These are phyloP conservation scores for Artemisia annua DNA, from an alignment of 129 eudicot genomes.

Conservation along the genomic window DNA sequence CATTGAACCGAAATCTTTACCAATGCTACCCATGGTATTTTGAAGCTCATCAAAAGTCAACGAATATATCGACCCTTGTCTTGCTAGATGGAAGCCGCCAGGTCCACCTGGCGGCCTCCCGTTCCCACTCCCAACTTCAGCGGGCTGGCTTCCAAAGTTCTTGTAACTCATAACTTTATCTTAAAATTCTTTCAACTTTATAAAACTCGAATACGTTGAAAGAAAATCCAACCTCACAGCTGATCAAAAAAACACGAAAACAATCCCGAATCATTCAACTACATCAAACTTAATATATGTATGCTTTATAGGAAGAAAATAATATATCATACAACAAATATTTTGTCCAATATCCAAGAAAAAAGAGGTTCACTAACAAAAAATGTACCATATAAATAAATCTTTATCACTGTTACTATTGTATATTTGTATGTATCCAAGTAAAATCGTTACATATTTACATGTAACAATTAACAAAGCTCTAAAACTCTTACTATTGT, in stretches of 20 bases:
- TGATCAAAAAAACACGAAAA: constrained; percentile 12
- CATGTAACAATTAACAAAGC: too few species aligned
- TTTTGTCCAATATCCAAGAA: too few species aligned
- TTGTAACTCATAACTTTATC: constrained; percentile 52
- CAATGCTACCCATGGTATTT: constrained; percentile 59
- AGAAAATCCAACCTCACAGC: constrained; percentile 13
- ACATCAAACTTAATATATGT: not conserved
- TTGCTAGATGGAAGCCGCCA: constrained; percentile 52
- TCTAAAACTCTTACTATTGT: too few species aligned
- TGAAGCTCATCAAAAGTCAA: constrained; percentile 94
- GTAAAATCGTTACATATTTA: too few species aligned
- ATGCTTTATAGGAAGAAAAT: not conserved
- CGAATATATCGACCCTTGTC: constrained; percentile 78
- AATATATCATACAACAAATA: too few species aligned
- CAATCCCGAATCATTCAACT: not conserved
- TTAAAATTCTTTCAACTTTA: not conserved
- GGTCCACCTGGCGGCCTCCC: constrained; percentile 56
- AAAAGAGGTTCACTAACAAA: too few species aligned
- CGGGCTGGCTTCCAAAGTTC: constrained; percentile 54
- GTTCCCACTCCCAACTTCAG: constrained; percentile 39
- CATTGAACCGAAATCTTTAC: constrained; percentile 97
- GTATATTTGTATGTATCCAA: too few species aligned
- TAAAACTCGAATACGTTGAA: not conserved
- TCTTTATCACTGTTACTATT: too few species aligned
- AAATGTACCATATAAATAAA: too few species aligned